Evolutionary conservation across 352 stramenopile genomes (phyloP).

Genomic region (Pythium angustatum): DNA sequence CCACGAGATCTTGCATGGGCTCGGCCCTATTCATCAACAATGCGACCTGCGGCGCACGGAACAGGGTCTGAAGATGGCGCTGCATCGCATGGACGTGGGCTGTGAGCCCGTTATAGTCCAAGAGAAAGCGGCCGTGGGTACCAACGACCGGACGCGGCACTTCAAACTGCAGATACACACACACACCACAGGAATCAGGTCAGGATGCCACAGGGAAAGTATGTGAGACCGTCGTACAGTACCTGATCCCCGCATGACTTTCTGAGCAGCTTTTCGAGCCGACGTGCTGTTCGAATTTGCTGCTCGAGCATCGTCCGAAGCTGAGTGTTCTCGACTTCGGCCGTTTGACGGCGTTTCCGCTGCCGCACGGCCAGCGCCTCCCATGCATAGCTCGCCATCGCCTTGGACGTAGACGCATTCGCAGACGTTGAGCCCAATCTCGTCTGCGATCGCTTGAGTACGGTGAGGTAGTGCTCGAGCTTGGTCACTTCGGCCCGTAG

Average conservation of each 20-base stretch:
- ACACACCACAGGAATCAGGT: not conserved
- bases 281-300: not conserved
- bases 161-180: too few species aligned
- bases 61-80: not conserved
- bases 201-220: not conserved
- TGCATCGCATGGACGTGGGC: not conserved
- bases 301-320: not conserved
- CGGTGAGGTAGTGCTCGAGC: not conserved
- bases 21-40: not conserved
- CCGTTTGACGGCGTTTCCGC: not conserved
- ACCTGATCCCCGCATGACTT: not conserved
- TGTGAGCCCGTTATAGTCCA: too few species aligned
- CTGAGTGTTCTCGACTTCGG: not conserved
- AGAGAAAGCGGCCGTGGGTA: too few species aligned
- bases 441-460: not conserved
- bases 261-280: not conserved
- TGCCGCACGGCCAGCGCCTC: not conserved
- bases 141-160: too few species aligned
- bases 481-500: not conserved
- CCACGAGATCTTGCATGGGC: not conserved
- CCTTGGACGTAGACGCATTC: not conserved
- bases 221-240: not conserved
- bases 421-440: too few species aligned
- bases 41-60: not conserved
- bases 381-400: not conserved